Evolutionary conservation across 495 filamentous ascomycete genomes (phyloP).

Genomic region (Aeminium ludgeri): DNA sequence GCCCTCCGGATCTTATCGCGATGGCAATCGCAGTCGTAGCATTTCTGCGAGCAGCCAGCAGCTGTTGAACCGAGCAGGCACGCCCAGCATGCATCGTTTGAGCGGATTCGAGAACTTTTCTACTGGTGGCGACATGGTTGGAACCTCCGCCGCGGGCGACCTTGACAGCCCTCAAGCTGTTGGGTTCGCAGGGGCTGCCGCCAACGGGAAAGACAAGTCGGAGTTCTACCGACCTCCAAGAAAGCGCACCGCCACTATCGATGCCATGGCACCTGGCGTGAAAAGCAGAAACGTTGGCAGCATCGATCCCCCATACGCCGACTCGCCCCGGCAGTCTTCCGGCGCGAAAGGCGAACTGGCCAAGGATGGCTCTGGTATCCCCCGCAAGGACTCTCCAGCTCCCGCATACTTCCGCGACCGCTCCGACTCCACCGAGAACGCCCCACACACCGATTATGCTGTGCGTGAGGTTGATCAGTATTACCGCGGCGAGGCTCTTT

Average conservation of each 20-base stretch:
- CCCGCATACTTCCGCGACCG: constrained; percentile 23
- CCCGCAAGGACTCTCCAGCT: constrained; percentile 22
- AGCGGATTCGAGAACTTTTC: constrained; percentile 14
- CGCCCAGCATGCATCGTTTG: constrained; percentile 5
- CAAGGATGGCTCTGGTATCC: neutral
- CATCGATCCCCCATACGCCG: constrained; percentile 33
- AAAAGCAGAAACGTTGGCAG: constrained; percentile 35
- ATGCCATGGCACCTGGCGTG: constrained; percentile 28
- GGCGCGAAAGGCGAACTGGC: constrained; percentile 20
- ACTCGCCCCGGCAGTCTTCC: constrained; percentile 20
- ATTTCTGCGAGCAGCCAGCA: constrained; percentile 69
- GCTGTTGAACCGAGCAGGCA: constrained; percentile 30
- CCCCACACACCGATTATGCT: constrained; percentile 47
- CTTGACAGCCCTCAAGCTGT: no score
- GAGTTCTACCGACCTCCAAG: constrained; percentile 71
- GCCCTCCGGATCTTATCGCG: constrained; percentile 46
- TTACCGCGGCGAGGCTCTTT: constrained; percentile 81
- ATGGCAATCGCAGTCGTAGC: constrained; percentile 54
- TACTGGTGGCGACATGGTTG: neutral
- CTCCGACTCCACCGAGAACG: neutral
- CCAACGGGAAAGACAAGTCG: constrained; percentile 14
- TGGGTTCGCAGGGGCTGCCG: no score
- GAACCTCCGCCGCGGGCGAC: neutral
- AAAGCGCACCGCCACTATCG: constrained; percentile 41
- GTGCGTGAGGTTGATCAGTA: constrained; percentile 90